phyloP scores from a whole-genome alignment of 2,329 filamentous ascomycete species.

The Huntiella omanensis region DNA sequence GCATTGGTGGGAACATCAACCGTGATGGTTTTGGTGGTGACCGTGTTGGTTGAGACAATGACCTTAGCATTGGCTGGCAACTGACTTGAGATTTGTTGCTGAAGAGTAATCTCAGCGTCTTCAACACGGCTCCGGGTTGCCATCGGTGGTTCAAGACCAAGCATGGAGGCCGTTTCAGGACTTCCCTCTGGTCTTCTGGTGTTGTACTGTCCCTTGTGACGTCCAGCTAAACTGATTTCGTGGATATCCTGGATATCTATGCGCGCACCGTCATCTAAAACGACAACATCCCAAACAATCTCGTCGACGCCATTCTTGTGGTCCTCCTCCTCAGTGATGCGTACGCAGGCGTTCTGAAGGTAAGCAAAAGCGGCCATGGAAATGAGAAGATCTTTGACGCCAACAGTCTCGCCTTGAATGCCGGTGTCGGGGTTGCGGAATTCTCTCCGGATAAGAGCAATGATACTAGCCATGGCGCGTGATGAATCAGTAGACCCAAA shows the following conservation, averaged over 20 bases:
- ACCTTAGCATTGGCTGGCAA: constrained; percentile 37
- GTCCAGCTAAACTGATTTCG: constrained; percentile 20
- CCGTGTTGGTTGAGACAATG: constrained; percentile 38
- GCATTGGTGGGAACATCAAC: constrained; percentile 36
- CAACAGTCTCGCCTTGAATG: constrained; percentile 37
- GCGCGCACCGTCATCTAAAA: constrained; percentile 37
- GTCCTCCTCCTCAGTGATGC: constrained; percentile 30
- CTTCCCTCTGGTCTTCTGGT: neutral
- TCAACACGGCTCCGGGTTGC: constrained; percentile 6
- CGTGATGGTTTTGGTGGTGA: constrained; percentile 43
- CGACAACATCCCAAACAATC: constrained; percentile 47
- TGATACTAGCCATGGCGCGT: constrained; percentile 46
- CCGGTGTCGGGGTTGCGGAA: constrained; percentile 45
- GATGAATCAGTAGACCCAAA: constrained; percentile 53
- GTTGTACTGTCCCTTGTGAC: constrained; percentile 13
- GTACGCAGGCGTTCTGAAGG: constrained; percentile 37
- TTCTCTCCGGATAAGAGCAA: constrained; percentile 43
- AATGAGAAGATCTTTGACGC: constrained; percentile 40
- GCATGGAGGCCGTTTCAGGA: neutral
- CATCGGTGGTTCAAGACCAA: constrained; percentile 2
- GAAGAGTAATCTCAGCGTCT: constrained; percentile 22
- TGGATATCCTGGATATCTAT: constrained; percentile 28
- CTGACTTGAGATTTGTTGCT: constrained; percentile 34
- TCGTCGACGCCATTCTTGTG: constrained; percentile 31
- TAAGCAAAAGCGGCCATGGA: constrained; percentile 43